Evolutionary conservation across 108 stramenopile species (phyloP).

Genomic region (Fragilariopsis cylindrus): DNA sequence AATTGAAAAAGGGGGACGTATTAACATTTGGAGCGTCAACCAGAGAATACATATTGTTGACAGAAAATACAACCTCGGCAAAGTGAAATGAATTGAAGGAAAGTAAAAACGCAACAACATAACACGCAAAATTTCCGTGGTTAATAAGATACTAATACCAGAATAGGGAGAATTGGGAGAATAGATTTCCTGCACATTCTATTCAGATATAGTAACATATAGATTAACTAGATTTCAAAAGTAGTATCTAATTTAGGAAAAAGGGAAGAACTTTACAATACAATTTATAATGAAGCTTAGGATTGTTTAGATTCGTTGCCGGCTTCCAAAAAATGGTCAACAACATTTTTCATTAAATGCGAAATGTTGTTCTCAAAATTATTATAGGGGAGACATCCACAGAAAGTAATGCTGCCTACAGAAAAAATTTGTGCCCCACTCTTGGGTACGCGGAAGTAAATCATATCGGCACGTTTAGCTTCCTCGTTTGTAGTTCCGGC

Average conservation of each 20-base stretch:
- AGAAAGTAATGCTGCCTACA: slow-evolving; percentile 37
- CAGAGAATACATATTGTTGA: slow-evolving; percentile 94
- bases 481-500: slow-evolving; percentile 21
- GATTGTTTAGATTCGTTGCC: too few relatives aligned
- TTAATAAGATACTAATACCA: too few relatives aligned
- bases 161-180: too few relatives aligned
- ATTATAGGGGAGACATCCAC: slow-evolving; percentile 31
- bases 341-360: slow-evolving; percentile 9
- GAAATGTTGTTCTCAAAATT: slow-evolving; percentile 33
- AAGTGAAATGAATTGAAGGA: not conserved
- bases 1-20: slow-evolving; percentile 90
- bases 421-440: slow-evolving; percentile 31
- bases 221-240: too few relatives aligned
- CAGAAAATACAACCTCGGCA: slow-evolving; percentile 64
- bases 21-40: slow-evolving; percentile 86
- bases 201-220: too few relatives aligned
- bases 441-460: slow-evolving; percentile 9
- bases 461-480: slow-evolving; percentile 36
- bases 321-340: slow-evolving; percentile 3
- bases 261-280: too few relatives aligned
- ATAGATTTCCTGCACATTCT: too few relatives aligned
- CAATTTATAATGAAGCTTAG: too few relatives aligned
- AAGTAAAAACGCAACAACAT: not conserved
- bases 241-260: too few relatives aligned
- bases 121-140: not conserved